Conservation (phyloP, 805 yeast species). For the Saturnispora besseyi region DNA sequence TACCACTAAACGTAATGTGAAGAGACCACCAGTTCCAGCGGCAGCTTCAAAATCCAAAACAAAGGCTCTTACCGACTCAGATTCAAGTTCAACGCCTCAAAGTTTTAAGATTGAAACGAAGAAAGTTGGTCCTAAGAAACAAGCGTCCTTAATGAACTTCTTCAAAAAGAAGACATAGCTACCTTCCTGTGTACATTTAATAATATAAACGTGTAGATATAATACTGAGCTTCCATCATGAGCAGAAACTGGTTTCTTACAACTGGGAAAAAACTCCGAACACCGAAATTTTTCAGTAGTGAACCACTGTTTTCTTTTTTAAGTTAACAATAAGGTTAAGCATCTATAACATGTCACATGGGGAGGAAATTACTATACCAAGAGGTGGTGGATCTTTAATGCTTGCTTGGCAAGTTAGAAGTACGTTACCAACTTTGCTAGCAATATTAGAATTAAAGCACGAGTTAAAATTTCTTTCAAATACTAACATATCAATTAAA, state of each 20-base stretch:
- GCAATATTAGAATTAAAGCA: too few relatives aligned
- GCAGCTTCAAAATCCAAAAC: not conserved
- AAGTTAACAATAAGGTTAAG: not conserved
- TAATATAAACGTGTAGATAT: not conserved
- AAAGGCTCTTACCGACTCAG: conserved; percentile 1
- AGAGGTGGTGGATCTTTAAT: conserved; percentile 46
- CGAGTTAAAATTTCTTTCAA: not conserved
- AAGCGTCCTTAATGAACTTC: conserved; percentile 26
- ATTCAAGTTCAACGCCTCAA: conserved; percentile 5
- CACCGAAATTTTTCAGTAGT: not conserved
- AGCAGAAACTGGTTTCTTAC: not conserved
- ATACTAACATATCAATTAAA: not conserved
- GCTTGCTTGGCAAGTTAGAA: conserved; percentile 66
- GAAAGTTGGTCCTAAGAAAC: conserved; percentile 14
- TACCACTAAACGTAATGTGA: conserved; percentile 15
- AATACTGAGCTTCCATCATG: not conserved
- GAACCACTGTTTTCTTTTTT: not conserved
- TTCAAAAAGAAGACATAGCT: conserved; percentile 20
- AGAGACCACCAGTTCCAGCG: not conserved
- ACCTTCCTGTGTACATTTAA: not conserved
- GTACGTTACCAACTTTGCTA: conserved; percentile 26
- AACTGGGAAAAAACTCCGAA: not conserved
- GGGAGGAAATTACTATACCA: conserved; percentile 10
- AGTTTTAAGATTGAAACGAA: not conserved
- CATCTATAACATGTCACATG: not conserved